A percentile compares a stretch with the other conserved stretches of the same genome.
Conservation (phyloP, 371 early-diverging fungal species). For the Mucor ambiguus region DNA sequence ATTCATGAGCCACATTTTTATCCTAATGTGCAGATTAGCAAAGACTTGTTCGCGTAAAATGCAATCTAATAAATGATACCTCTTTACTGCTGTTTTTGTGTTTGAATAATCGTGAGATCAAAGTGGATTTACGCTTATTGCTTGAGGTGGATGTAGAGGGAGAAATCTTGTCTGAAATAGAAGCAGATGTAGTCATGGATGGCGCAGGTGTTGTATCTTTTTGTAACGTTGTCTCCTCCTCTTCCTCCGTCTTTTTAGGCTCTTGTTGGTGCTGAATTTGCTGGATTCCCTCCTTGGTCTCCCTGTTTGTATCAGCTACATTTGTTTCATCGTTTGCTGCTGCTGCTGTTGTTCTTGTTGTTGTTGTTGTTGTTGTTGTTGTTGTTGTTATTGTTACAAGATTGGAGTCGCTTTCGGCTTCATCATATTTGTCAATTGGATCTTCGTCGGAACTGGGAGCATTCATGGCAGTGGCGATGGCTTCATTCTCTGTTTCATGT, state of each 20-base stretch:
- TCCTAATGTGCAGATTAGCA: neutral
- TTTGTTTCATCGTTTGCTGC: neutral
- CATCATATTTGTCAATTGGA: neutral
- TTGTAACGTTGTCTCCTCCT: neutral
- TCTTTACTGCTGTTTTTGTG: conserved; percentile 7
- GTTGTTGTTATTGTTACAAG: neutral
- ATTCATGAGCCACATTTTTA: neutral
- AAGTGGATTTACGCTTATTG: neutral
- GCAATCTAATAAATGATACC: neutral
- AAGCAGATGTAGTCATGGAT: neutral
- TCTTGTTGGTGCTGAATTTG: neutral
- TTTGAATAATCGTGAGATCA: conserved; percentile 10
- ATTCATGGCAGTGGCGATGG: neutral
- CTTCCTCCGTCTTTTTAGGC: neutral
- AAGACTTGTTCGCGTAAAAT: neutral
- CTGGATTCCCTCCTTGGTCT: conserved; percentile 1
- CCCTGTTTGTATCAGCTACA: neutral
- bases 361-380: too few relatives aligned
- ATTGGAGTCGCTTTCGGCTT: neutral
- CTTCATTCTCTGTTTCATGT: neutral
- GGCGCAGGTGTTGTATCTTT: conserved; percentile 1
- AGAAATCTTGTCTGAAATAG: conserved; percentile 1
- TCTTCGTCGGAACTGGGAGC: neutral
- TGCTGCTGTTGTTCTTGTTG: neutral
- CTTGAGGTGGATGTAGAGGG: neutral